These are phyloP conservation scores for Penicillium nordicum DNA, from an alignment of 2,329 filamentous ascomycete species.

Conservation along the genomic window DNA sequence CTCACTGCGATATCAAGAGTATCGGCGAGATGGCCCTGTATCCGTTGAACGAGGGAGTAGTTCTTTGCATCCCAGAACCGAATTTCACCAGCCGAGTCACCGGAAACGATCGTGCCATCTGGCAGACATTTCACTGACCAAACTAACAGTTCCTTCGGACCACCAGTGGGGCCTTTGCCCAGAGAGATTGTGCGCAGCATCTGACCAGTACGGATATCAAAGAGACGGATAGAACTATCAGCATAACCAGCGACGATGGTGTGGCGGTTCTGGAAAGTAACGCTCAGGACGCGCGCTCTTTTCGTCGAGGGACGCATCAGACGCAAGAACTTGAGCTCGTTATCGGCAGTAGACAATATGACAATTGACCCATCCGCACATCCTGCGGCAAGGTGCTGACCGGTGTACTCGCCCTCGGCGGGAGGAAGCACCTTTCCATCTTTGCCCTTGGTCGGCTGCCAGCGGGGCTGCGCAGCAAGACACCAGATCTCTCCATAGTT, in stretches of 20 bases:
- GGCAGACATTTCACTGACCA: constrained; percentile 90
- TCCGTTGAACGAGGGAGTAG: constrained; percentile 79
- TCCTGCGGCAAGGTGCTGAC: constrained; percentile 73
- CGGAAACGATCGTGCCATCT: constrained; percentile 87
- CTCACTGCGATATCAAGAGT: constrained; percentile 83
- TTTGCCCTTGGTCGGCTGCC: constrained; percentile 39
- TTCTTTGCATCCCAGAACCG: constrained; percentile 92
- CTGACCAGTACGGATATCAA: constrained; percentile 75
- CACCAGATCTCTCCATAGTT: constrained; percentile 98
- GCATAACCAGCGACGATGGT: constrained; percentile 86
- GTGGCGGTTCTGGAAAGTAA: constrained; percentile 82
- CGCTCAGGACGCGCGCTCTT: constrained; percentile 83
- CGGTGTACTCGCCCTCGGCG: constrained; percentile 40
- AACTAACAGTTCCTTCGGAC: constrained; percentile 79
- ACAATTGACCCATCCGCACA: constrained; percentile 90
- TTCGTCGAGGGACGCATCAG: constrained; percentile 75
- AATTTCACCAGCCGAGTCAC: constrained; percentile 90
- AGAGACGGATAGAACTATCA: constrained; percentile 91
- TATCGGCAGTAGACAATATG: constrained; percentile 79
- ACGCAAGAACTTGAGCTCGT: constrained; percentile 75
- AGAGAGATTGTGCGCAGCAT: constrained; percentile 79
- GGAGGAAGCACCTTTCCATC: constrained; percentile 35
- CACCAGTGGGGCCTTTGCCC: constrained; percentile 71
- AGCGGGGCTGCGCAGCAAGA: constrained; percentile 76
- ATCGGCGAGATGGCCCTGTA: constrained; percentile 85